These are phyloP conservation scores for Pisolithus thermaeus DNA, from an alignment of 1,284 basidiomycete species.

Conservation along the genomic window DNA sequence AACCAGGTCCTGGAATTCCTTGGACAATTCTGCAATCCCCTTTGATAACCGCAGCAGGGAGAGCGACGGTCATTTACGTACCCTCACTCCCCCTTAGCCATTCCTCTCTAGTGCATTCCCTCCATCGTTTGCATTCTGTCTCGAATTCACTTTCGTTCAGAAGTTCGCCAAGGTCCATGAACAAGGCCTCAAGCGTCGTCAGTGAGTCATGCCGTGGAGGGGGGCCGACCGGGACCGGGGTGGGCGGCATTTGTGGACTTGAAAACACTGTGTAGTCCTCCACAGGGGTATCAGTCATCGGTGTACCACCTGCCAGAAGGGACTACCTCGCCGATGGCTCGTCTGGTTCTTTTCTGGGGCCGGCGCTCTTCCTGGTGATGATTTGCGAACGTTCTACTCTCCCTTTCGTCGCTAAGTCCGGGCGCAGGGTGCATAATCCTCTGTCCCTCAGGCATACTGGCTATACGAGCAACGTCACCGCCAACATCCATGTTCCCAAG, in stretches of 20 bases:
- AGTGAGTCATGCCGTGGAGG: constrained; percentile 7
- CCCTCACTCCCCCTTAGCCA: constrained; percentile 28
- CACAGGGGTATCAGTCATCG: neutral
- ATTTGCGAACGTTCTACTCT: constrained; percentile 4
- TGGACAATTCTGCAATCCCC: constrained; percentile 17
- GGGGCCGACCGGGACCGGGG: constrained; percentile 8
- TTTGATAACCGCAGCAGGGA: neutral
- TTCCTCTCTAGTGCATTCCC: constrained; percentile 24
- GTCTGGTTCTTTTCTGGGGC: constrained; percentile 14
- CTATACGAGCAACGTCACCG: neutral
- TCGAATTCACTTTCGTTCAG: constrained; percentile 17
- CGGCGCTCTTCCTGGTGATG: constrained; percentile 6
- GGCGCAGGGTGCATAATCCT: constrained; percentile 12
- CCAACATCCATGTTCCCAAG: no score
- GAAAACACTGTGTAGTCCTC: constrained; percentile 21
- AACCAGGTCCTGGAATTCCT: constrained; percentile 16
- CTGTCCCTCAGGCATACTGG: neutral
- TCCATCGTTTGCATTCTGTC: constrained; percentile 23
- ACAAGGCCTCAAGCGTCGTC: constrained; percentile 11
- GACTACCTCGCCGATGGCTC: constrained; percentile 16
- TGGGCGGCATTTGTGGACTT: constrained; percentile 16
- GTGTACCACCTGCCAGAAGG: neutral
- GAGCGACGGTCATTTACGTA: constrained; percentile 9
- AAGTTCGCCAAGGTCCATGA: constrained; percentile 15
- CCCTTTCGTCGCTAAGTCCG: constrained; percentile 9